Evolutionary conservation across 768 basidiomycete genomes (phyloP), one percentile per base, ranked within the genome.

Genomic region (Lanmaoa pseudosensibilis): DNA sequence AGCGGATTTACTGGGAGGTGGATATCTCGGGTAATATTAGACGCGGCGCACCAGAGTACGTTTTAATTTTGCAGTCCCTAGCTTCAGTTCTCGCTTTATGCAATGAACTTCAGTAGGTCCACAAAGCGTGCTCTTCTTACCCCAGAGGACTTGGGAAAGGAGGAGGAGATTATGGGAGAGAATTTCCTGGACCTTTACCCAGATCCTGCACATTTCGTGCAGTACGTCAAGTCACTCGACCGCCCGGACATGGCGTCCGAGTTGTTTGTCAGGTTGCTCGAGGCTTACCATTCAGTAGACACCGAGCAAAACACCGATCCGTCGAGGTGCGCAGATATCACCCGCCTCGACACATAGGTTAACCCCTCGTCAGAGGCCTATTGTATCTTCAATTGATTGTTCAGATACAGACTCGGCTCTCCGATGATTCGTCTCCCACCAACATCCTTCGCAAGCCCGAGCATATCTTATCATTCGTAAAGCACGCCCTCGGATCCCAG

Each of bases 391-490:
- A 95, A 65, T 76, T 96, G 36, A 83, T 92, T 34, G 77, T 94
- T 58, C 84, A 88, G 63, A 88, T 97, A 78, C 90, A 94, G 68
- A 77, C 83, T 2, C 80, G 84, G 50, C 73, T 92, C 5, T 80
- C 85, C 1, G 75, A 78, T 40, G 79, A 80, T 21, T 77, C 80
- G 18, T 72, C 78, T 16, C 77, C 83, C 0, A 78, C 80, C 4
- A 85, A 79, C 57, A 82, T 94, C 32, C 74, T 86, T 36, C 70
- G 59, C 51, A 66, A 87, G 56, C 88, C 91, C 0, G 79, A 80
- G 11, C 85, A 94, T 54, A 80, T 95, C 11, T 69, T 98, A n/a
- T 77, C 81, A 3, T 97, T 97, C 66, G 78, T 98, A 25, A 88
- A 87, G 53, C 85, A 92, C 56, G 88, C 89, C 1, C 74, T 97